Base-by-base conservation (phyloP, 1,284 basidiomycete species). In the Cystobasidiaceae sp. region DNA sequence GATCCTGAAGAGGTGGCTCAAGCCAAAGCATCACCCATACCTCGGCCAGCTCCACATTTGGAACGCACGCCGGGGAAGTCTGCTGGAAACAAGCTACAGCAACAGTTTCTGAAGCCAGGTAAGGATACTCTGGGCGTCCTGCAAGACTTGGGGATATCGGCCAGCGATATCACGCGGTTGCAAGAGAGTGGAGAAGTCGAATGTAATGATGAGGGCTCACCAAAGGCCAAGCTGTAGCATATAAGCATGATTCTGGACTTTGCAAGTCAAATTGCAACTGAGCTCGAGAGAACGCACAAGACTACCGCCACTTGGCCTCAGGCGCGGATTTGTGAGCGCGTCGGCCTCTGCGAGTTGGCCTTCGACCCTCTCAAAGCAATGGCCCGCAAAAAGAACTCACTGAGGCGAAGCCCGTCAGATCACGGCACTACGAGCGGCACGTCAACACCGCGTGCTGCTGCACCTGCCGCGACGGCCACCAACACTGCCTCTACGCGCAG, bases 61-160 rank as follows among this genome's bases (percentile, higher is more conserved):
- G 49, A 44, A 1, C 65, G 75, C 9, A 77, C 77, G 4, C 76
- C 77, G 0, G 75, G 71, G 5, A 62, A 15, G 19, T 48, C 59
- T 7, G 6, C 21, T 11, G 55, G 50, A 28, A 69, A 64, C 5
- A 39, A 55, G 7, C 63, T 65, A 7, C 67, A 68, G 30, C 60
- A 69, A 60, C 65, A 43, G 8, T 52, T 76, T 21, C 62, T 77
- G 7, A 68, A 67, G 11, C 71, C 76, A 1, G 76, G 76, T 8
- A 69, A 71, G 30, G 72, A 77, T 49, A 74, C 75, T 17, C 49
- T 67, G 28, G 71, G 71, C n/a, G 70, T 77, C 19, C 58, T 77
- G 21, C 44, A 62, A 41, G 70, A 74, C 49, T 70, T 69, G 0
- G 70, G 70, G 25, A 52, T 69, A 13, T 68, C 45, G 2, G 23